Evolutionary conservation across 495 filamentous ascomycete species (phyloP).

Genomic region (Cryomyces antarcticus): DNA sequence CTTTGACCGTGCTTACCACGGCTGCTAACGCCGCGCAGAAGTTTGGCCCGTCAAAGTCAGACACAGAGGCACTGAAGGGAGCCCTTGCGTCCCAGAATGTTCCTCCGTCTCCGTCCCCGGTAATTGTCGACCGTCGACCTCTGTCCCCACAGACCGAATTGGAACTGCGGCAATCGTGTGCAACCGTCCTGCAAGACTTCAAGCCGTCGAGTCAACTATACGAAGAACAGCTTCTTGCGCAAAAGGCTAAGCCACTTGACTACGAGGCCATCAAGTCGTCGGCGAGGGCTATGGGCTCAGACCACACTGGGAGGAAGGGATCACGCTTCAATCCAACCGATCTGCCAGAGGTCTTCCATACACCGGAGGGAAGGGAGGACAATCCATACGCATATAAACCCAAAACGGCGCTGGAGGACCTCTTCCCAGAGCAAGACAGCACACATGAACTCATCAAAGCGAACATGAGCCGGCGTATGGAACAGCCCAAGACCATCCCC

Average conservation of each 20-base stretch:
- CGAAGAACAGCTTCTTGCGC: constrained; percentile 3
- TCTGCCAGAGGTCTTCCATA: no score
- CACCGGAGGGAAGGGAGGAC: no score
- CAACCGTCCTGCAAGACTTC: constrained; percentile 16
- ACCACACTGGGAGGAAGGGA: not conserved
- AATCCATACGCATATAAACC: constrained; percentile 2
- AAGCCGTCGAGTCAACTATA: constrained; percentile 16
- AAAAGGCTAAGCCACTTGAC: not conserved
- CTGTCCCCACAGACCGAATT: constrained; percentile 12
- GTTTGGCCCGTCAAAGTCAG: constrained; percentile 6
- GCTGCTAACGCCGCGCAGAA: constrained; percentile 9
- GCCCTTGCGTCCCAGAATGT: constrained; percentile 7
- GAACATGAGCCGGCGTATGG: constrained; percentile 8
- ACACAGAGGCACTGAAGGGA: constrained; percentile 3
- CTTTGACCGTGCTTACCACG: not conserved
- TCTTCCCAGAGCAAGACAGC: not conserved
- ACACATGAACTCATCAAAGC: constrained; percentile 3
- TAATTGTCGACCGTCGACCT: constrained; percentile 12
- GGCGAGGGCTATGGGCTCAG: not conserved
- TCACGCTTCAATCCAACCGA: not conserved
- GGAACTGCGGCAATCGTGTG: constrained; percentile 17
- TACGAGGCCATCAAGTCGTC: not conserved
- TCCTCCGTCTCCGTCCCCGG: constrained; percentile 13
- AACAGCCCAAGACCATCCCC: not conserved
- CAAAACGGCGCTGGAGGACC: constrained; percentile 1